Evolutionary conservation across 345 rosid genomes (phyloP).

Genomic region (Mallotus nudiflorus): DNA sequence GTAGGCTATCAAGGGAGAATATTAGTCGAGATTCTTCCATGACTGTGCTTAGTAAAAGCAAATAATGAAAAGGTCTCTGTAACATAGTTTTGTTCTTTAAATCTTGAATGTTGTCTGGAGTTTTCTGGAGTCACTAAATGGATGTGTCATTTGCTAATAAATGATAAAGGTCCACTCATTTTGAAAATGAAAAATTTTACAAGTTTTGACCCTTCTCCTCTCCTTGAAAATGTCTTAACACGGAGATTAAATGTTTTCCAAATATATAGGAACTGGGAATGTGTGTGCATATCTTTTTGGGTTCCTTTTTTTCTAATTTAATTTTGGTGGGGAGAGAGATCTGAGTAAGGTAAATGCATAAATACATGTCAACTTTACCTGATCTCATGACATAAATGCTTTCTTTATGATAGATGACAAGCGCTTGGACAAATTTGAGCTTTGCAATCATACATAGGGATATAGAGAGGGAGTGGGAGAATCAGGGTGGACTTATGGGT

Average conservation of each 20-base stretch:
- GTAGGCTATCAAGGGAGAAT: background rate
- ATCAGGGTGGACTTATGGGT: constrained; percentile 72
- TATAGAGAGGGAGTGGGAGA: constrained; percentile 91
- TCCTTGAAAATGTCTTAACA: background rate
- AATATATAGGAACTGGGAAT: background rate
- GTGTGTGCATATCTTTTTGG: background rate
- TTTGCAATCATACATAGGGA: constrained; percentile 90
- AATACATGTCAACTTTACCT: constrained; percentile 53
- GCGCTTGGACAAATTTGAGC: constrained; percentile 92
- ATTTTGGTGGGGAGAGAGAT: constrained; percentile 38
- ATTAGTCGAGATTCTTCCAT: background rate
- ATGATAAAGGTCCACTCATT: background rate
- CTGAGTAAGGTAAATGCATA: constrained; percentile 57
- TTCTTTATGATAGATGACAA: constrained; percentile 96
- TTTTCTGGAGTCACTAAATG: background rate
- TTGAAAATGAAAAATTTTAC: background rate
- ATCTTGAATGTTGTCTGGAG: background rate
- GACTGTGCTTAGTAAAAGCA: background rate
- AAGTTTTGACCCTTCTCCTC: background rate
- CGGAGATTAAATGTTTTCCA: background rate
- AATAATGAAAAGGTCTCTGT: too few species aligned
- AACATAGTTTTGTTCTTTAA: background rate
- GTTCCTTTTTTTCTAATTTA: constrained; percentile 1
- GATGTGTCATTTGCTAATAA: background rate
- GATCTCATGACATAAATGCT: constrained; percentile 84